Conservation (phyloP, 2,329 filamentous ascomycete species). For the Epichloe elymi region DNA sequence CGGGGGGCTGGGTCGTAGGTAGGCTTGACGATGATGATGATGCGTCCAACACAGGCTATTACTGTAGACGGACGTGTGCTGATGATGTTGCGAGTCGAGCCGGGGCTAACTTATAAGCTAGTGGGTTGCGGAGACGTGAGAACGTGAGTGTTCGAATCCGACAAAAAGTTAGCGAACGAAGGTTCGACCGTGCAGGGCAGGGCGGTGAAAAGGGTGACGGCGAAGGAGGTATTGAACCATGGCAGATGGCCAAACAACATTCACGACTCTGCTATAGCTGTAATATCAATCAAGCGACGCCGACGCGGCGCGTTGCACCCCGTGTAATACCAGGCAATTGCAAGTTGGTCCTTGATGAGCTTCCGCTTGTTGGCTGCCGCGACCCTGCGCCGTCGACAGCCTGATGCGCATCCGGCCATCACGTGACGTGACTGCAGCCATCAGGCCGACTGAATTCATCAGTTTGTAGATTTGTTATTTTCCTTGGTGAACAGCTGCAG, state of each 20-base stretch:
- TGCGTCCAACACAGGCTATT: background rate
- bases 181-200: conserved; percentile 2
- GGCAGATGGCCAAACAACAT: background rate
- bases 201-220: conserved; percentile 3
- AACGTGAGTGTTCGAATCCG: conserved; percentile 5
- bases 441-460: background rate
- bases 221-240: background rate
- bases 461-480: no score
- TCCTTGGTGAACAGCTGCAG: no score
- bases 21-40: background rate
- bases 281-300: background rate
- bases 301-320: conserved; percentile 4
- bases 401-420: background rate
- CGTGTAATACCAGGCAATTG: conserved; percentile 5
- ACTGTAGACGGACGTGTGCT: background rate
- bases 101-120: conserved; percentile 6
- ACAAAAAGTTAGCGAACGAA: conserved; percentile 1
- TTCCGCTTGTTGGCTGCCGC: conserved; percentile 1
- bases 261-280: background rate
- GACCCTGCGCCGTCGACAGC: background rate
- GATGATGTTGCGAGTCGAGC: conserved; percentile 9
- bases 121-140: conserved; percentile 10
- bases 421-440: conserved; percentile 3
- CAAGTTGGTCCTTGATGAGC: conserved; percentile 1
- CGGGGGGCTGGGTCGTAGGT: conserved; percentile 1